Percentiles rank a stretch among this genome's conserved stretches.
Conservation (phyloP, 306 rosid species). For the Medicago arabica region DNA sequence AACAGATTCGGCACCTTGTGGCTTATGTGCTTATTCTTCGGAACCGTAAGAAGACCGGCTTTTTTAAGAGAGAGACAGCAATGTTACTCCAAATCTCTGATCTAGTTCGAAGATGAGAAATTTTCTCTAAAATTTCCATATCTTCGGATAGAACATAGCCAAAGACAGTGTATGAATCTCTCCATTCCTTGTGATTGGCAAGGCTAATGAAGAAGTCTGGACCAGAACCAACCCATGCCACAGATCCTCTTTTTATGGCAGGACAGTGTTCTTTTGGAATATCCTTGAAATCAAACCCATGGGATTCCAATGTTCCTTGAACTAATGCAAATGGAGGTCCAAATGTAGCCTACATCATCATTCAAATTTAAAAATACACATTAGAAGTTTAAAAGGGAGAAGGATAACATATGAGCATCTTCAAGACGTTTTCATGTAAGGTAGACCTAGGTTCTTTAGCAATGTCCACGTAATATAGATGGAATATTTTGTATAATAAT, state of each 20-base stretch:
- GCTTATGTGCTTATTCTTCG: conserved; percentile 41
- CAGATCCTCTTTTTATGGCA: conserved; percentile 65
- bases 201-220: conserved; percentile 86
- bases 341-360: conserved; percentile 47
- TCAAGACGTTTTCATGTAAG: neutral
- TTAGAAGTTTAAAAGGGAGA: neutral
- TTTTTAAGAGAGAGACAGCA: conserved; percentile 66
- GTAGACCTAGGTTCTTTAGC: neutral
- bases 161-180: conserved; percentile 63
- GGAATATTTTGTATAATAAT: conserved; percentile 9
- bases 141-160: conserved; percentile 74
- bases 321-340: conserved; percentile 62
- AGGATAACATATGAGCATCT: neutral
- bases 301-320: conserved; percentile 59
- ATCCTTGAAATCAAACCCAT: conserved; percentile 45
- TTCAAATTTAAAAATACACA: conserved; percentile 32
- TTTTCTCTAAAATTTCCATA: conserved; percentile 66
- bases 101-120: conserved; percentile 63
- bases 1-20: neutral
- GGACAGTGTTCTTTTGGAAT: conserved; percentile 58
- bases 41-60: conserved; percentile 53
- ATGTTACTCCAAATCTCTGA: conserved; percentile 60
- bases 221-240: conserved; percentile 86
- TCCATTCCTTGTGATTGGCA: conserved; percentile 78
- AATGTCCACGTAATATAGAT: conserved; percentile 2